A percentile compares a stretch with the other conserved stretches of the same genome.
These are phyloP conservation scores for Sporothrix protearum DNA, from an alignment of 2,329 filamentous ascomycete genomes.

Conservation along the genomic window DNA sequence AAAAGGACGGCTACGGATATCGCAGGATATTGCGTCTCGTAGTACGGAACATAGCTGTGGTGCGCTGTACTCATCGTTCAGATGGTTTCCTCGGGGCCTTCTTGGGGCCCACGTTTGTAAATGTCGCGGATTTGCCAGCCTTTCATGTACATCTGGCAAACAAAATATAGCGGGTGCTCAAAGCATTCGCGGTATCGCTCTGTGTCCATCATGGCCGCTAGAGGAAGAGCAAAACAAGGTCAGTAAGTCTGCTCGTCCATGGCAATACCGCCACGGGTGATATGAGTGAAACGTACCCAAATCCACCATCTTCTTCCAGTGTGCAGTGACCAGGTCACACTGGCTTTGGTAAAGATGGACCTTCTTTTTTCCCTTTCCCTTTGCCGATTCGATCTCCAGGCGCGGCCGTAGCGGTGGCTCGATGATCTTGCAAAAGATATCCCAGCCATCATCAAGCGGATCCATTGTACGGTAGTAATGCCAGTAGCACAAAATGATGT, in stretches of 20 bases:
- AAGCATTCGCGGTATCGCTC: slow-evolving; percentile 24
- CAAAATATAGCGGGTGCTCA: slow-evolving; percentile 45
- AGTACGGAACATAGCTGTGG: background rate
- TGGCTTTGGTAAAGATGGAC: slow-evolving; percentile 33
- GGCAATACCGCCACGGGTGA: background rate
- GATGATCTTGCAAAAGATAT: slow-evolving; percentile 29
- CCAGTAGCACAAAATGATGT: slow-evolving; percentile 48
- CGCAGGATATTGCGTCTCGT: background rate
- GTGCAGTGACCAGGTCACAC: slow-evolving; percentile 35
- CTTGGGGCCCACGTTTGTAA: slow-evolving; percentile 13
- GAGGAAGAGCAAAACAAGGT: too few species aligned
- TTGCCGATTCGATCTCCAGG: slow-evolving; percentile 29
- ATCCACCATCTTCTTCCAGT: slow-evolving; percentile 31
- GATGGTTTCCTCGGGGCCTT: background rate
- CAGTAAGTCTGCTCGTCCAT: background rate
- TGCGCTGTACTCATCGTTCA: background rate
- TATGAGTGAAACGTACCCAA: slow-evolving; percentile 22
- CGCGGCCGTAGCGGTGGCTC: slow-evolving; percentile 10
- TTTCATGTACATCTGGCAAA: slow-evolving; percentile 46
- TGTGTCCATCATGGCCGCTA: slow-evolving; percentile 15
- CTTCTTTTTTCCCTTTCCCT: slow-evolving; percentile 32
- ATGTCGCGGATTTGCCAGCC: slow-evolving; percentile 35
- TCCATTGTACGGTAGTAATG: slow-evolving; percentile 46
- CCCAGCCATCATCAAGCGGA: slow-evolving; percentile 34
- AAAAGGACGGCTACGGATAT: background rate